A percentile compares a stretch with the other conserved stretches of the same genome.
phyloP scores from a whole-genome alignment of 148 eudicot genomes.

The Rhododendron molle region DNA sequence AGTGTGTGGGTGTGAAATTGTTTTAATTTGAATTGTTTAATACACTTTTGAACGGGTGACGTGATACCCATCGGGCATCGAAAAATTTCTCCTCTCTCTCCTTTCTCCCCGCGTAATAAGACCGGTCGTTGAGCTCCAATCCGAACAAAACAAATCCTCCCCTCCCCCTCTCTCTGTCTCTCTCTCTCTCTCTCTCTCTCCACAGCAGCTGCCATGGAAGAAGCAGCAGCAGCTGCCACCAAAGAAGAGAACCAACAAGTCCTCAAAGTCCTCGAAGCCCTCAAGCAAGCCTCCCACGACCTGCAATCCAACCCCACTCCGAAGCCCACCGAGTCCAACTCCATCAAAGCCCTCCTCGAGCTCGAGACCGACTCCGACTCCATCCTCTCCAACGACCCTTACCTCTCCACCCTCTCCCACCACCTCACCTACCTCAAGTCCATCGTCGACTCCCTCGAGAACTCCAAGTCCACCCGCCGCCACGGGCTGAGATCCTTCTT shows the following conservation, averaged over 20 bases:
- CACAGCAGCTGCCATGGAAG: slow-evolving; percentile 31
- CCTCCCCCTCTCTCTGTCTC: not conserved
- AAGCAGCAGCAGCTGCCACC: slow-evolving; percentile 29
- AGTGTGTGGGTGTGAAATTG: no score
- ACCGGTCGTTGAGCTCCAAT: not conserved
- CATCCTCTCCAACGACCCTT: slow-evolving; percentile 58
- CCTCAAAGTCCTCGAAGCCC: slow-evolving; percentile 48
- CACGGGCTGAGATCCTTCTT: slow-evolving; percentile 47
- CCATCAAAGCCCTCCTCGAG: slow-evolving; percentile 73
- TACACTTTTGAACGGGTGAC: no score
- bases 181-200: not conserved
- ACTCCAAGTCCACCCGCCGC: slow-evolving; percentile 11
- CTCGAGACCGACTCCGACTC: slow-evolving; percentile 59
- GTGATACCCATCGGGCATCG: fast-evolving
- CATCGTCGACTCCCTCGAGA: slow-evolving; percentile 29
- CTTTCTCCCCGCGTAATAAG: not conserved
- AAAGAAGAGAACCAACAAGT: slow-evolving; percentile 37
- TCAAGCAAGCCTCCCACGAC: slow-evolving; percentile 65
- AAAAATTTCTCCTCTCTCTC: not conserved
- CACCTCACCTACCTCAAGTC: slow-evolving; percentile 57
- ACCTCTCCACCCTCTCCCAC: slow-evolving; percentile 46
- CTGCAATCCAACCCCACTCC: slow-evolving; percentile 42
- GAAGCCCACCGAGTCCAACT: slow-evolving; percentile 30
- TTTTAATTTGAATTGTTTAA: no score
- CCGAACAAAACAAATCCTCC: not conserved